These are phyloP conservation scores for Kregervanrija delftensis DNA, from an alignment of 805 yeast genomes.

Conservation along the genomic window DNA sequence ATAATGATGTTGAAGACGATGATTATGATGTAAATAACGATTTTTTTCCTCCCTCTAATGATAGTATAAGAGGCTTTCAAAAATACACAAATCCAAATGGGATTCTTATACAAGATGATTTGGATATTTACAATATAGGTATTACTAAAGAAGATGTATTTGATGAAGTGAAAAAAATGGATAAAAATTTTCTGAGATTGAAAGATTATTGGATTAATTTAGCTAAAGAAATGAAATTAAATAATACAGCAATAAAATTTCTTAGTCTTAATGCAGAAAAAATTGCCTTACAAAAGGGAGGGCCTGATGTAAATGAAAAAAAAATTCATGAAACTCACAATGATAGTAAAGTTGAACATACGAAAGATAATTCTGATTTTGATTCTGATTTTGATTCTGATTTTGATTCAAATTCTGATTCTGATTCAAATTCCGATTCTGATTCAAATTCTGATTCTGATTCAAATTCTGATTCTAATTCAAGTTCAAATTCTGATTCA, in stretches of 20 bases:
- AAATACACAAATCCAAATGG: conserved; percentile 1
- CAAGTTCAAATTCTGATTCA: too few species aligned
- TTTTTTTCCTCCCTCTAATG: too few species aligned
- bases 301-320: not conserved
- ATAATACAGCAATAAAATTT: too few species aligned
- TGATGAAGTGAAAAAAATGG: conserved; percentile 3
- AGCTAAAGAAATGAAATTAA: too few species aligned
- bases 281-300: not conserved
- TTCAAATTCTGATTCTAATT: too few species aligned
- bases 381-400: too few species aligned
- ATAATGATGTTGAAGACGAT: not conserved
- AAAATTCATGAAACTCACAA: not conserved
- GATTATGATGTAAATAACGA: not conserved
- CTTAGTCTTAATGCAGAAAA: too few species aligned
- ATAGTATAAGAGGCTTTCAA: too few species aligned
- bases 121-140: conserved; percentile 1
- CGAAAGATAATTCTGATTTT: too few species aligned
- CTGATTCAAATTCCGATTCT: too few species aligned
- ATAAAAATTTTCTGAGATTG: not conserved
- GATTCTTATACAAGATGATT: not conserved
- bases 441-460: too few species aligned
- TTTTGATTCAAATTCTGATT: too few species aligned
- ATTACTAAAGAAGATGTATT: conserved; percentile 4
- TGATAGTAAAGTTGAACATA: not conserved
- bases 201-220: not conserved